Evolutionary conservation across 805 yeast genomes (phyloP), one percentile per base, ranked within the genome.

Genomic region (Torulaspora delbrueckii): DNA sequence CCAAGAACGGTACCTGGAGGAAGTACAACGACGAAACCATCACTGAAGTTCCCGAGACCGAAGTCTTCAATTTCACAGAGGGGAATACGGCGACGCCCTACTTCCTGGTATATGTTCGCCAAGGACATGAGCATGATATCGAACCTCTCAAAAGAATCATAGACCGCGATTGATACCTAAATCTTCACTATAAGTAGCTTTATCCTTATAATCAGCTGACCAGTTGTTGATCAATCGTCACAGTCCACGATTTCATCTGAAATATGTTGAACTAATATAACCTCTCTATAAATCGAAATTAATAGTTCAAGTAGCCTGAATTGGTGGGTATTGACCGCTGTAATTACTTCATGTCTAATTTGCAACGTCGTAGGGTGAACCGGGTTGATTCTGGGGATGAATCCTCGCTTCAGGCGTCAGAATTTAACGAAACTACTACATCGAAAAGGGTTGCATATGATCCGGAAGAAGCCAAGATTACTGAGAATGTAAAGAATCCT

Each of bases 1-100:
- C 75, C 51, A 72, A 74, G 14, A 75, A 77, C 24, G 62, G 60
- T 2, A 68, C 85, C 16, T 93, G 81, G 78, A 73, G 96, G 50
- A 90, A 88, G 69, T 93, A 93, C 65, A 93, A 93, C 60, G 99
- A 93, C 68, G 98, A 93, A 58, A 74, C 76, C n/a, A 95, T 93
- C n/a, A 79, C 88, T 2, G 95, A 84, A 52, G 96, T 85, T 1
- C 69, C 73, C 1, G 73, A 71, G 18, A 63, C 70, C 5, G 88
- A 84, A 59, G 86, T 86, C 3, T 77, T 82, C 63, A 81, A 85
- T 60, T 81, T 81, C 48, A 69, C 63, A 0, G 77, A 71, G 43
- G 82, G 78, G 0, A 88, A 88, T 61, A 83, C 88, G 0, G 96
- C 97, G 0, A 93, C 98, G 1, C 98, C 99, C 3, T 91, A 91